Evolutionary conservation across 768 basidiomycete genomes (phyloP), one percentile per base, ranked within the genome.

Genomic region (Russula olivacea): DNA sequence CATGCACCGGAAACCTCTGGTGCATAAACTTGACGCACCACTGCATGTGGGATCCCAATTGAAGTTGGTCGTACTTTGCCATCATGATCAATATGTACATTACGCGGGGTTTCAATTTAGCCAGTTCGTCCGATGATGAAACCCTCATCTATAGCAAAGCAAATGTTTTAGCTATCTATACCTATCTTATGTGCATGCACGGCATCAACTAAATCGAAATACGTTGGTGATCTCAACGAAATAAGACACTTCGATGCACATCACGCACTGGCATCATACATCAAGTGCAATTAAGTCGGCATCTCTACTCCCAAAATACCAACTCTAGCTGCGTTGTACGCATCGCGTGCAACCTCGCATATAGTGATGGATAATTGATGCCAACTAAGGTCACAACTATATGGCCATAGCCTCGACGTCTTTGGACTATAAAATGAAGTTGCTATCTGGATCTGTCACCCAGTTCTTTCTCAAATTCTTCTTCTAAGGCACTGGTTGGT

Each of bases 401-500:
- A 17, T 17, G 38, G 15, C 38, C 38, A 14, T 49, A 10, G 10
- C 21, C 14, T 7, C 28, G 15, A 50, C 7, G 4, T 28, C 49
- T 50, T 21, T 21, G 4, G n/a, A 34, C 32, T 53, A 53, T 53
- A 52, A 51, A 53, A 21, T 34, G 11, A 11, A 40, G 2, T 53
- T 14, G 14, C 51, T 36, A 1, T 34, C 9, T 17, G 32, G 19
- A 52, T 15, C 2, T 17, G 1, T 61, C 55, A 25, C 49, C 32
- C 48, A 56, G 54, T 28, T 48, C 43, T n/a, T 41, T 30, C 55
- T 51, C 61, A 19, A 55, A 19, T 21, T 41, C 34, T 36, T 36
- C 11, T 12, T 32, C 30, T 6, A 14, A 34, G 61, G 43, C 56
- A 63, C 61, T 58, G 61, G 61, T 58, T 58, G 61, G 61, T 63